Conservation (phyloP, 208 protist genomes). For the Paratrypanosoma confusum region DNA sequence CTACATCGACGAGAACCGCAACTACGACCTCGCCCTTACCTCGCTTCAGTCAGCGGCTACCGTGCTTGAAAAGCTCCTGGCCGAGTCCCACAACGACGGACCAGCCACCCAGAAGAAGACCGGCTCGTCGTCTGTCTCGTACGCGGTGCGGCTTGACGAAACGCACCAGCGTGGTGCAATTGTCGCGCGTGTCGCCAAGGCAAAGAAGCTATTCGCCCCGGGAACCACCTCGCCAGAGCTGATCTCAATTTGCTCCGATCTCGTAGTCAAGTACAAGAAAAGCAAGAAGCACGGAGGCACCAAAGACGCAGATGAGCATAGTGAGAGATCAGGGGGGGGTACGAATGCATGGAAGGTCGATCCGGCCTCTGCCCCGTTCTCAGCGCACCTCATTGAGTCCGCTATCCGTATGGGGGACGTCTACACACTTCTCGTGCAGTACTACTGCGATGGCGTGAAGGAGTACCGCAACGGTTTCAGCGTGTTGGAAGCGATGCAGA, state of each 20-base stretch:
- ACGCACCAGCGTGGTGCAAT: conserved; percentile 43
- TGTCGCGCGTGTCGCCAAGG: conserved; percentile 42
- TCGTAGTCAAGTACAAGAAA: too few relatives aligned
- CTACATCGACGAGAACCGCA: conserved; percentile 94
- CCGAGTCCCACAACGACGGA: too few relatives aligned
- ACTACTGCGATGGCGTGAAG: conserved; percentile 73
- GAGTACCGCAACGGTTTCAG: conserved; percentile 77
- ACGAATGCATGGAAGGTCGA: conserved; percentile 20
- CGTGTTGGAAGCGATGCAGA: conserved; percentile 87
- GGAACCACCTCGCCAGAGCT: too few relatives aligned
- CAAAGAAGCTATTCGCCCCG: conserved; percentile 37
- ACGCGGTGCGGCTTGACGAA: too few relatives aligned
- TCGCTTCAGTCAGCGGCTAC: conserved; percentile 76
- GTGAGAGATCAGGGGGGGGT: conserved; percentile 36
- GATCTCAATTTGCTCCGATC: too few relatives aligned
- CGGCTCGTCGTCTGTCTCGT: too few relatives aligned
- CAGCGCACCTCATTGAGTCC: conserved; percentile 58
- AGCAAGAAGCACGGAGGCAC: conserved; percentile 34
- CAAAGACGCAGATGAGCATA: conserved; percentile 51
- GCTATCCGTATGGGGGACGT: conserved; percentile 92
- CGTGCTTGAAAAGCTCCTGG: conserved; percentile 37
- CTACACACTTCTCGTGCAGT: conserved; percentile 91
- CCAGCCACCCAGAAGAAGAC: too few relatives aligned
- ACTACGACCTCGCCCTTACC: conserved; percentile 89
- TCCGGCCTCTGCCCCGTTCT: conserved; percentile 69